Conservation (phyloP, 2,329 filamentous ascomycete genomes). For the Calonectria montana region DNA sequence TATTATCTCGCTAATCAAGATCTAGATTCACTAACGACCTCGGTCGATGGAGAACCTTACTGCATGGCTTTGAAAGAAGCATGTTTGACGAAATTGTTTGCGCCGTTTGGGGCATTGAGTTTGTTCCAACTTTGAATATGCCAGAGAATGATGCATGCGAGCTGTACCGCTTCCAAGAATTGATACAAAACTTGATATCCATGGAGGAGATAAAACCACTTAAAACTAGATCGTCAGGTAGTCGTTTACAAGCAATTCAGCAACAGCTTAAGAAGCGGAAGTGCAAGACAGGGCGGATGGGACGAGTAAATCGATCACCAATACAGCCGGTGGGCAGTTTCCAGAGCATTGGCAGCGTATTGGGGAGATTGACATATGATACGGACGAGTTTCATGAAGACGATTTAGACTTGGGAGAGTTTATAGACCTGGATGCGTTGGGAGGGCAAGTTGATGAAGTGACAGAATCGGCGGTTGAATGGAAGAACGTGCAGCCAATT, state of each 20-base stretch:
- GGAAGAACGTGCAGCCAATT: slow-evolving; percentile 26
- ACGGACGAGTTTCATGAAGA: slow-evolving; percentile 21
- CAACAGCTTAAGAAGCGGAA: slow-evolving; percentile 25
- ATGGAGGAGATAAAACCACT: slow-evolving; percentile 12
- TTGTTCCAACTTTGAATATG: neutral
- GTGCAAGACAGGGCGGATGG: neutral
- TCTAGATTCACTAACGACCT: slow-evolving; percentile 42
- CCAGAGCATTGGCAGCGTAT: slow-evolving; percentile 11
- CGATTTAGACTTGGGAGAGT: slow-evolving; percentile 21
- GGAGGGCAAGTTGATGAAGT: neutral
- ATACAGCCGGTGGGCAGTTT: neutral
- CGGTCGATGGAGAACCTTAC: slow-evolving; percentile 38
- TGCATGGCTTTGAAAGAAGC: slow-evolving; percentile 26
- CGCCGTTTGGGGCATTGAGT: slow-evolving; percentile 33
- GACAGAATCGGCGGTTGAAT: neutral
- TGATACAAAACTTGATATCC: slow-evolving; percentile 39
- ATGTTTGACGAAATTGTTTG: slow-evolving; percentile 41
- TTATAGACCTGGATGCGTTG: slow-evolving; percentile 30
- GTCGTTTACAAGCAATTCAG: slow-evolving; percentile 30
- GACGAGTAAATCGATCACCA: neutral
- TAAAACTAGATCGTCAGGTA: slow-evolving; percentile 16
- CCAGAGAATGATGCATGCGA: slow-evolving; percentile 7
- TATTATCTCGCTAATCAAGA: slow-evolving; percentile 8
- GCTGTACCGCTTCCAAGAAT: slow-evolving; percentile 32
- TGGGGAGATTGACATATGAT: slow-evolving; percentile 17